These are phyloP conservation scores for Pistacia vera DNA, from an alignment of 345 rosid genomes.

Conservation along the genomic window DNA sequence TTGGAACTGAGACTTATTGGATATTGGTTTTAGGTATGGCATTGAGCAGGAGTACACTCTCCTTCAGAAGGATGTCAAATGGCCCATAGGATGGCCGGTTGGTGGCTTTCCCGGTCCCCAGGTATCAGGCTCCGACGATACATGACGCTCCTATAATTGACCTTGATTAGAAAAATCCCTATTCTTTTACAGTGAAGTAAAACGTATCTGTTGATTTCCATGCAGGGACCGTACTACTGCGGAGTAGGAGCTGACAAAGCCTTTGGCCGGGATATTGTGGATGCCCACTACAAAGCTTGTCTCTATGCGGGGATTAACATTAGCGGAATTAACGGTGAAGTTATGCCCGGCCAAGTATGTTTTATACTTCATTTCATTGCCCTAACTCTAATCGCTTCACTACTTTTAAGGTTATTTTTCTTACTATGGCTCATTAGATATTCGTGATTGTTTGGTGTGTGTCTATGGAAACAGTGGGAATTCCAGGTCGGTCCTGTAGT, in stretches of 20 bases:
- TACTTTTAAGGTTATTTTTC: neutral
- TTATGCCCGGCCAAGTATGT: constrained; percentile 81
- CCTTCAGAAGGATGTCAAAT: constrained; percentile 55
- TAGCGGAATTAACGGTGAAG: constrained; percentile 85
- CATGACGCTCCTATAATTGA: neutral
- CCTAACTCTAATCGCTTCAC: neutral
- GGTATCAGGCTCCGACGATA: constrained; percentile 25
- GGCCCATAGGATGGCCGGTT: constrained; percentile 83
- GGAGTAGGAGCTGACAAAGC: constrained; percentile 86
- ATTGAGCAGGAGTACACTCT: constrained; percentile 86
- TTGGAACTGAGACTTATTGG: neutral
- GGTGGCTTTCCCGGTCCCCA: constrained; percentile 87
- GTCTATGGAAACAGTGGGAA: constrained; percentile 58
- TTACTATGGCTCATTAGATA: neutral
- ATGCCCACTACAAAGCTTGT: constrained; percentile 88
- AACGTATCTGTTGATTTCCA: neutral
- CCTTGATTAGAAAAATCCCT: neutral
- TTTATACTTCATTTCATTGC: neutral
- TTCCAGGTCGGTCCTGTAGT: constrained; percentile 81
- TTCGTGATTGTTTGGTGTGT: neutral
- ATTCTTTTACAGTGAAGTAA: neutral
- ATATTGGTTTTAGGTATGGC: constrained; percentile 47
- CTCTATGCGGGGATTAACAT: constrained; percentile 75
- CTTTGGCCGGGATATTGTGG: constrained; percentile 72
- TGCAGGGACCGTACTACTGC: constrained; percentile 86